A percentile compares a stretch with the other conserved stretches of the same genome.
These are phyloP conservation scores for Boletus sp. DNA, from an alignment of 768 basidiomycete genomes.

Conservation along the genomic window DNA sequence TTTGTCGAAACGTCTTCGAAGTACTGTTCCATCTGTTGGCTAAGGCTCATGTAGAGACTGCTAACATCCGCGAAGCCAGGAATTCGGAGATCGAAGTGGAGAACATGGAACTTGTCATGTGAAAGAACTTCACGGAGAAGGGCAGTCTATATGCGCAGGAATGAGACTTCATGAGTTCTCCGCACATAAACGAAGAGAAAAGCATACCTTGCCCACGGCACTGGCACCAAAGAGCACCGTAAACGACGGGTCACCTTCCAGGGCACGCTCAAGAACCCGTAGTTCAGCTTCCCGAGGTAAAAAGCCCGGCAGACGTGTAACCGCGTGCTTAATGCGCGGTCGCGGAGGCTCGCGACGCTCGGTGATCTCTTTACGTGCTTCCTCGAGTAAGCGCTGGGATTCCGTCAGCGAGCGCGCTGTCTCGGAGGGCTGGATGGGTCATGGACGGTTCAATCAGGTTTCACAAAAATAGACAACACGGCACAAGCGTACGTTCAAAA, in stretches of 20 bases:
- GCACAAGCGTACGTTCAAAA: constrained; percentile 60
- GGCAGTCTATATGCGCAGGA: constrained; percentile 51
- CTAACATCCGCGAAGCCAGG: constrained; percentile 80
- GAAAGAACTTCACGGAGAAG: constrained; percentile 77
- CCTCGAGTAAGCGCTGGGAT: constrained; percentile 71
- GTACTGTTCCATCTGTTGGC: constrained; percentile 79
- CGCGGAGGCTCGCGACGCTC: constrained; percentile 68
- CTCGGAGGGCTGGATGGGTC: constrained; percentile 60
- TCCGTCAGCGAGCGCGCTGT: constrained; percentile 79
- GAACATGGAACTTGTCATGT: constrained; percentile 66
- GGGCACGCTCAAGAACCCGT: constrained; percentile 58
- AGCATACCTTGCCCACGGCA: constrained; percentile 71
- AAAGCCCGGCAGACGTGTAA: constrained; percentile 74
- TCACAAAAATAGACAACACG: neutral
- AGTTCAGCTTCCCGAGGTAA: constrained; percentile 67
- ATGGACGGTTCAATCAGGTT: constrained; percentile 11
- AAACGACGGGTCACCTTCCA: constrained; percentile 72
- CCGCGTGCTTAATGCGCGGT: constrained; percentile 71
- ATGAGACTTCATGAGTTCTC: neutral
- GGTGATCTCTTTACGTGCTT: constrained; percentile 70
- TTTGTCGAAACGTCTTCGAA: constrained; percentile 62
- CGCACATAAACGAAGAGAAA: neutral
- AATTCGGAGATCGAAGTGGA: constrained; percentile 82
- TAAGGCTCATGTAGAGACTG: constrained; percentile 75
- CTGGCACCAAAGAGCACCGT: constrained; percentile 80